Evolutionary conservation across 2,329 filamentous ascomycete species (phyloP).

Genomic region (Exophiala calicioides): DNA sequence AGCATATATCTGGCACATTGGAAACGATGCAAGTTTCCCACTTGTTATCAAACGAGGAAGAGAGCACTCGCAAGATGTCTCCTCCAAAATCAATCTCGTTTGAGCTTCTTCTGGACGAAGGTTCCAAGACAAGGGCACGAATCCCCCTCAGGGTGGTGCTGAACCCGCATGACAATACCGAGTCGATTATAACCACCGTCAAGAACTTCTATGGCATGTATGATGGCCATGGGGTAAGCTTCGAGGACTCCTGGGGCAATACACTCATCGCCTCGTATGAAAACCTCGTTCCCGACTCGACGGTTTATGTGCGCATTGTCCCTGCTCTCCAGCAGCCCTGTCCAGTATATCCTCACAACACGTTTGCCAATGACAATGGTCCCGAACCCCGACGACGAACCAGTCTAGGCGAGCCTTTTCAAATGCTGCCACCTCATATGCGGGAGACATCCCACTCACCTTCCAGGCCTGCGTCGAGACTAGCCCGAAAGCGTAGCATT

Average conservation of each 20-base stretch:
- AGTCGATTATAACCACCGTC: constrained; percentile 96
- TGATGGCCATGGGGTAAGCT: constrained; percentile 84
- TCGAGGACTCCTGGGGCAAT: constrained; percentile 85
- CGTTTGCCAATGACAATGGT: constrained; percentile 52
- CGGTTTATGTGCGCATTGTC: constrained; percentile 86
- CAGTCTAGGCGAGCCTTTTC: constrained; percentile 65
- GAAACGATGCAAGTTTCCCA: constrained; percentile 34
- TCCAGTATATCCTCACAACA: constrained; percentile 46
- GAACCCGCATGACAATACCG: constrained; percentile 91
- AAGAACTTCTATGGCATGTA: constrained; percentile 99
- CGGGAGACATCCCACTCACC: constrained; percentile 62
- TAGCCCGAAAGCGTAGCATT: constrained; percentile 73
- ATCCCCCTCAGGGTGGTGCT: constrained; percentile 76
- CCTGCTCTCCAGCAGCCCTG: constrained; percentile 55
- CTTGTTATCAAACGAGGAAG: constrained; percentile 26
- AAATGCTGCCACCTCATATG: constrained; percentile 61
- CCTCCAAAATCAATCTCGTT: constrained; percentile 63
- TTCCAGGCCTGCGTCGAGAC: constrained; percentile 68
- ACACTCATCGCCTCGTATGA: constrained; percentile 95
- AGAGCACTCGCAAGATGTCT: constrained; percentile 36
- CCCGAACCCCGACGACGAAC: constrained; percentile 54
- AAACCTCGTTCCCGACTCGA: constrained; percentile 90
- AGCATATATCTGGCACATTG: constrained; percentile 37
- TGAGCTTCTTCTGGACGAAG: constrained; percentile 61
- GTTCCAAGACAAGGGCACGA: constrained; percentile 59